Evolutionary conservation across 345 rosid genomes (phyloP), one percentile per base, ranked within the genome.

Genomic region (Eucalyptus viminalis): DNA sequence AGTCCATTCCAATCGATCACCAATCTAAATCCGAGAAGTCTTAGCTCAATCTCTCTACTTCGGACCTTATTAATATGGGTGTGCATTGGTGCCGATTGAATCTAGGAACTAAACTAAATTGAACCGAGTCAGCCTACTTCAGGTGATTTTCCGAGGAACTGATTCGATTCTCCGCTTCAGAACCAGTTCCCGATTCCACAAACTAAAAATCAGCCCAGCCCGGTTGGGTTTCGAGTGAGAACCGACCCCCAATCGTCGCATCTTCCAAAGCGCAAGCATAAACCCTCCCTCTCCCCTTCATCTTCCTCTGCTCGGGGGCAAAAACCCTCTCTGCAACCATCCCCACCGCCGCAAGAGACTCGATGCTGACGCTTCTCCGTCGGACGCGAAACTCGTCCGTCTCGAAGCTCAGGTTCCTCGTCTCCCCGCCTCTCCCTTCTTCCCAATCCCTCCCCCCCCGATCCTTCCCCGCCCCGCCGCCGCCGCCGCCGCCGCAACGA

Each of bases 371-470:
- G 85, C 47, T 76, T 40, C 3, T 50, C 34, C 40, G 54, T 0
- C 54, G 87, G 87, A 86, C 87, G 54, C 53, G 58, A 31, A 86
- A 22, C 85, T 76, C 85, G 29, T 40, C 85, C 8, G 47, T 11
- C 56, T 86, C 54, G 19, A 86, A 47, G 87, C 56, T 86, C 87
- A 49, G 34, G 29, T 86, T 49, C 87, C 56, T 86, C 56, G 43
- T 19, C 56, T 92, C 96, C 15, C 94, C 92, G 87, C 91, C 94
- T 87, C 90, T 95, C 34, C 43, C 87, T 43, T 44, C 89, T 80
- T 65, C 92, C 86, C 90, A 92, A 86, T 53, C 91, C 34, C 89
- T 56, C 87, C 92, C 89, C 80, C 87, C n/a, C 85, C 60, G 15
- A 60, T 86, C 80, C 12, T 65, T 43, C 8, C 87, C 51, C 31